These are phyloP conservation scores for Posidonia oceanica DNA, from an alignment of 116 monocot species.

Conservation along the genomic window DNA sequence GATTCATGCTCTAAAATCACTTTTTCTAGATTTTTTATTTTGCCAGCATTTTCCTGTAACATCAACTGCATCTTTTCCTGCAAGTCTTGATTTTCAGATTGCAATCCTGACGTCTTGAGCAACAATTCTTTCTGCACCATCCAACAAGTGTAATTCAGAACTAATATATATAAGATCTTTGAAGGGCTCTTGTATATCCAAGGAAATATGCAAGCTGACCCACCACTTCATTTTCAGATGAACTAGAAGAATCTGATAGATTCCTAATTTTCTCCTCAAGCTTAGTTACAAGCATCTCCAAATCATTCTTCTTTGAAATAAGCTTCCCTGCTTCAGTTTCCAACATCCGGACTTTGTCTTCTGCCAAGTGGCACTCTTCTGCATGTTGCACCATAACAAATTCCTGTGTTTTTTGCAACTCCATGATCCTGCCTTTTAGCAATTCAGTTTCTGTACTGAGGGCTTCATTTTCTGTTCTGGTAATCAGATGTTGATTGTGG, in stretches of 20 bases:
- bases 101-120: conserved; percentile 51
- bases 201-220: not conserved
- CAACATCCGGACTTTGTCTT: conserved; percentile 58
- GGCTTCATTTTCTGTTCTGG: conserved; percentile 30
- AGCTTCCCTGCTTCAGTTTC: conserved; percentile 43
- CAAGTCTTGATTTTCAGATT: conserved; percentile 50
- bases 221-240: conserved; percentile 51
- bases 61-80: conserved; percentile 28
- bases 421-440: conserved; percentile 37
- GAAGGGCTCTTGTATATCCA: not conserved
- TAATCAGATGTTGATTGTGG: conserved; percentile 23
- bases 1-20: conserved; percentile 42
- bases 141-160: conserved; percentile 8
- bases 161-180: not conserved
- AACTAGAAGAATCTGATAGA: conserved; percentile 33
- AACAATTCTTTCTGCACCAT: conserved; percentile 54
- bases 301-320: conserved; percentile 43
- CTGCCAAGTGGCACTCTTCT: conserved; percentile 77
- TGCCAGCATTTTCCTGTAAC: conserved; percentile 39
- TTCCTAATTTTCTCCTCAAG: conserved; percentile 41
- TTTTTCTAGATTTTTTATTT: conserved; percentile 32
- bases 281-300: conserved; percentile 39
- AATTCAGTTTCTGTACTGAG: conserved; percentile 39
- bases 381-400: conserved; percentile 89
- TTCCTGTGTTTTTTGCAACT: conserved; percentile 75